Evolutionary conservation across 2,329 filamentous ascomycete species (phyloP), one percentile per base, ranked within the genome.

Genomic region (Podosphaera leucotricha): DNA sequence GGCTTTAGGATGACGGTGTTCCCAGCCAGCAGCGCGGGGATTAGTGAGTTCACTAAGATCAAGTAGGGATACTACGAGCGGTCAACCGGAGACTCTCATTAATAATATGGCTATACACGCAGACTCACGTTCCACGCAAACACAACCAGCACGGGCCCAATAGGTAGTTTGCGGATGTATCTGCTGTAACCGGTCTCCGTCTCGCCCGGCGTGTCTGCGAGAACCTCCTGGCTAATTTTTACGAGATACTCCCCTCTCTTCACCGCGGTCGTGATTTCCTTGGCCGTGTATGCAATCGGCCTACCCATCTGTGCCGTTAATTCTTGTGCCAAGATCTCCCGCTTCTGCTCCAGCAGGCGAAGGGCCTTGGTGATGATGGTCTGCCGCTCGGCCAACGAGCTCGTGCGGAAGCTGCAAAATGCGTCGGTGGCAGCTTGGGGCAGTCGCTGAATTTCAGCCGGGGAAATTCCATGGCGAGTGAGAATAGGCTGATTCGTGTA

Each of bases 241-340:
- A 92, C 68, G 46, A 95, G 66, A 57, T 92, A 92, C 57, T 92
- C 76, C 50, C 77, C 81, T 50, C 87, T 74, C 64, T 80, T 82
- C 51, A 92, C 72, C 6, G 86, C 86, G 15, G 87, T 95, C 24
- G 73, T 64, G 52, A 95, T 70, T 64, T 95, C 87, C 52, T 76
- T 84, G 40, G 71, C 76, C 0, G 82, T 81, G 60, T 87, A 94
- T 33, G 80, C 72, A 55, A 94, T 93, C 28, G 87, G 87, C 18
- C 87, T 72, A 37, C 87, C 87, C 86, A 95, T 95, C 65, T 95
- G 86, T 59, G 83, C 77, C 0, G 86, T 94, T 47, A 95, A 65
- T 60, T 94, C 86, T 52, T 74, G 70, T 5, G 80, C 85, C 28
- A 95, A 67, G 49, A 76, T 80, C 74, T 90, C 79, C 60, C 85